Evolutionary conservation across 306 rosid species (phyloP).

Genomic region (Luffa acutangula): DNA sequence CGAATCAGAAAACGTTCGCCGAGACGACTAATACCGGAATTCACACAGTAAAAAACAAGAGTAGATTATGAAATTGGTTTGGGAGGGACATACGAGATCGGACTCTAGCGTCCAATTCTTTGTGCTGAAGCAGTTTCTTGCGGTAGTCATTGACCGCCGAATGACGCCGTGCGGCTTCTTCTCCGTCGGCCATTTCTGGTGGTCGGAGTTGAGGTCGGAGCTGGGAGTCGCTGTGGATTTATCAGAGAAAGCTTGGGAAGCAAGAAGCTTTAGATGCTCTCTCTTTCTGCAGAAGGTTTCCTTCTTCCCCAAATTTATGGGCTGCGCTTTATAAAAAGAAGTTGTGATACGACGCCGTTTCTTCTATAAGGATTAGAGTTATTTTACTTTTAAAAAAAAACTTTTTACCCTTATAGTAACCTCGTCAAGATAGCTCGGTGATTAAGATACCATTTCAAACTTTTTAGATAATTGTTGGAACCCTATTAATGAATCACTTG

Average conservation of each 20-base stretch:
- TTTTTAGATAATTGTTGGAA: no score
- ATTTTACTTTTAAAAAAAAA: no score
- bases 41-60: background rate
- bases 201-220: background rate
- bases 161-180: constrained; percentile 63
- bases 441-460: no score
- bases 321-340: no score
- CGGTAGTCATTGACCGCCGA: constrained; percentile 54
- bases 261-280: background rate
- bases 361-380: no score
- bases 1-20: background rate
- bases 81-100: constrained; percentile 58
- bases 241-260: background rate
- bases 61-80: constrained; percentile 2
- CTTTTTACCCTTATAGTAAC: no score
- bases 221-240: background rate
- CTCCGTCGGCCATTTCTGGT: constrained; percentile 50
- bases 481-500: no score
- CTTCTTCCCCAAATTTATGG: no score
- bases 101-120: constrained; percentile 76
- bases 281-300: no score
- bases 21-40: background rate
- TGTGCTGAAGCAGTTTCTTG: constrained; percentile 77
- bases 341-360: no score
- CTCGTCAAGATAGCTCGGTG: no score